A percentile compares a stretch with the other conserved stretches of the same genome.
Conservation (phyloP, 257 asterid species). For the Gentiana dahurica region DNA sequence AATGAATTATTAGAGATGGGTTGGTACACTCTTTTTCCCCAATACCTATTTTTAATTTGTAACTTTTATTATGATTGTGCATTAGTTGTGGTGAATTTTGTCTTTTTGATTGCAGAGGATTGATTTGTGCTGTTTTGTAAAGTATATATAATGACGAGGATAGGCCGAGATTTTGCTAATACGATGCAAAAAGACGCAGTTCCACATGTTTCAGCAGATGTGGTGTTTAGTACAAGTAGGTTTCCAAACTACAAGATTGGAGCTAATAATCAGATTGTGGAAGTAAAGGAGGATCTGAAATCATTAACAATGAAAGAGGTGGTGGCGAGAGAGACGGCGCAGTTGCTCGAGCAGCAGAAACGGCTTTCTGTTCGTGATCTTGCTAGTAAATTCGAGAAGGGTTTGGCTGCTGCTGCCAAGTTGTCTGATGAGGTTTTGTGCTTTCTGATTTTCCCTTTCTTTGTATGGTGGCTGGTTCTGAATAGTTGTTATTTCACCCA, state of each 20-base stretch:
- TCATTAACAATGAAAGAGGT: slow-evolving; percentile 52
- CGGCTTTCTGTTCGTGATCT: slow-evolving; percentile 89
- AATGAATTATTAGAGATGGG: too few species aligned
- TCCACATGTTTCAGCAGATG: slow-evolving; percentile 80
- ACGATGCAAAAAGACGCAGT: slow-evolving; percentile 71
- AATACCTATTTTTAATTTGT: too few species aligned
- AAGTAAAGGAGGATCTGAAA: slow-evolving; percentile 52
- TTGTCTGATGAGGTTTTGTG: slow-evolving; percentile 65
- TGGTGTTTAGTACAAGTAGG: slow-evolving; percentile 57
- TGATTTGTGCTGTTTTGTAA: too few species aligned
- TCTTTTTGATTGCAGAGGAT: not conserved
- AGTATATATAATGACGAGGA: slow-evolving; percentile 53
- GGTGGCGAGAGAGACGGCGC: slow-evolving; percentile 72
- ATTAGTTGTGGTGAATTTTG: too few species aligned
- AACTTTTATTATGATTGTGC: too few species aligned
- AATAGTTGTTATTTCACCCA: too few species aligned
- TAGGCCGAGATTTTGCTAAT: slow-evolving; percentile 64
- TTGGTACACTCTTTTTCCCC: too few species aligned
- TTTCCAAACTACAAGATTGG: slow-evolving; percentile 76
- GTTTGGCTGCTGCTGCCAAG: slow-evolving; percentile 84
- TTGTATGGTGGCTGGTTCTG: too few species aligned
- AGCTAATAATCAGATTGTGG: slow-evolving; percentile 67
- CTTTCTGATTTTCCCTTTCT: not conserved
- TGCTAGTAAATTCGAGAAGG: slow-evolving; percentile 84
- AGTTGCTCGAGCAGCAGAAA: slow-evolving; percentile 72